Base-by-base conservation (phyloP, 1,139 yeast species). In the Nakaseomyces uthaithaninus region DNA sequence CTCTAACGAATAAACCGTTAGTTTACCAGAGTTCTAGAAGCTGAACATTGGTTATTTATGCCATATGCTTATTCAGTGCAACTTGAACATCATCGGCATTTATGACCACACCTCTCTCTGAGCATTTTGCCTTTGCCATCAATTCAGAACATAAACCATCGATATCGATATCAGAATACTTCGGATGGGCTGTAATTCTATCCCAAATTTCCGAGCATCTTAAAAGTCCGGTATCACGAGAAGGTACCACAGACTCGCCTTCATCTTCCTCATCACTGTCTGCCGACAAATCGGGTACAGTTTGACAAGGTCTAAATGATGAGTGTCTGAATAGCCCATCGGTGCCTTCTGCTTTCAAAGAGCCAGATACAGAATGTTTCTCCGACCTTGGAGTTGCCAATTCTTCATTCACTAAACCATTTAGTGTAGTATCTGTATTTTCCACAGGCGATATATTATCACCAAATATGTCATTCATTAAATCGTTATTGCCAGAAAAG, bases 151-250 rank as follows among this genome's bases (percentile, higher is more conserved):
- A 91, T 56, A 91, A 72, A 2, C 95, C 93, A 59, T 89, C 96
- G 49, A 91, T 87, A 62, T 91, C 97, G 43, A 91, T 70, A 46
- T 89, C 95, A 5, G 93, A 78, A 62, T 89, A 91, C 59, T 82
- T 78, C 26, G 98, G 97, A 68, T 91, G 96, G 12, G 94, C 67
- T 3, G 95, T 84, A 30, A 91, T 83, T 55, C 97, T 74, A 60
- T 89, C 97, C 98, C 98, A 91, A 17, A 89, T 82, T 53, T 87
- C 96, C 0, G 94, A 77, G 62, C 98, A 91, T 55, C 76, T 74
- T 63, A 85, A 62, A 51, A 69, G 58, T 53, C 62, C 67, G 37
- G 59, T 65, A 62, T 55, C 80, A 30, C 44, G 40, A 2, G 77
- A 71, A 25, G 84, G 84, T 2, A 77, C 82, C 33, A 72, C 67